These are phyloP conservation scores for Pueraria montana DNA, from an alignment of 306 rosid species.

Conservation along the genomic window DNA sequence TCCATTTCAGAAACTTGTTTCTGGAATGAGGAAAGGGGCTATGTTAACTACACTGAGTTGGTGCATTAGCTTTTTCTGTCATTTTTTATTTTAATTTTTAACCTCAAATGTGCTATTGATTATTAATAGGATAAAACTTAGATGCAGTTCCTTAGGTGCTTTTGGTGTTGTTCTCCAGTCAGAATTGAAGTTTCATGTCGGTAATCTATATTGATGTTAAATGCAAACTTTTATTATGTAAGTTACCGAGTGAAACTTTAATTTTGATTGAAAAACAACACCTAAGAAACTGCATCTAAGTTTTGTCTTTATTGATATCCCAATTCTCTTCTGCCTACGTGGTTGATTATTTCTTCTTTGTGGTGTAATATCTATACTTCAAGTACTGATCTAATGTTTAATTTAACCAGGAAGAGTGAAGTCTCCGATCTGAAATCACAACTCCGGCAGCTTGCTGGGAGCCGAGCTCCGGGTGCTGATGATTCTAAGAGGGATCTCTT, in stretches of 20 bases:
- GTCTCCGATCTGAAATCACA: conserved; percentile 92
- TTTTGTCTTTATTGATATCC: not conserved
- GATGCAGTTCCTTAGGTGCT: not conserved
- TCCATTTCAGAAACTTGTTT: conserved; percentile 28
- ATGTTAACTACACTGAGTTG: conserved; percentile 43
- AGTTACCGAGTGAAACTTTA: not conserved
- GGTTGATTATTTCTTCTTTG: conserved; percentile 9
- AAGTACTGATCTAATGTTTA: conserved; percentile 38
- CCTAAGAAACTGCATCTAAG: not conserved
- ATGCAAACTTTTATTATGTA: not conserved
- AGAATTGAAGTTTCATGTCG: not conserved
- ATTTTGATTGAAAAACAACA: not conserved
- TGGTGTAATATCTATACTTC: not conserved
- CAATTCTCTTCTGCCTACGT: conserved; percentile 2
- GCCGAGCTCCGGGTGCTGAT: conserved; percentile 96
- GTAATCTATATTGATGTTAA: not conserved
- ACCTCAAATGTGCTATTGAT: conserved; percentile 22
- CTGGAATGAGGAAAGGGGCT: conserved; percentile 35
- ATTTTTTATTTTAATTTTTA: not conserved
- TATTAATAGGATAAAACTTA: not conserved
- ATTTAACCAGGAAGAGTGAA: conserved; percentile 84
- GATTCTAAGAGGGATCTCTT: conserved; percentile 97
- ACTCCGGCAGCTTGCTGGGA: conserved; percentile 99
- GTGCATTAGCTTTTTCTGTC: conserved; percentile 46
- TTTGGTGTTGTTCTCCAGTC: not conserved